phyloP scores from a whole-genome alignment of 345 rosid species.

The Salix koriyanagi region DNA sequence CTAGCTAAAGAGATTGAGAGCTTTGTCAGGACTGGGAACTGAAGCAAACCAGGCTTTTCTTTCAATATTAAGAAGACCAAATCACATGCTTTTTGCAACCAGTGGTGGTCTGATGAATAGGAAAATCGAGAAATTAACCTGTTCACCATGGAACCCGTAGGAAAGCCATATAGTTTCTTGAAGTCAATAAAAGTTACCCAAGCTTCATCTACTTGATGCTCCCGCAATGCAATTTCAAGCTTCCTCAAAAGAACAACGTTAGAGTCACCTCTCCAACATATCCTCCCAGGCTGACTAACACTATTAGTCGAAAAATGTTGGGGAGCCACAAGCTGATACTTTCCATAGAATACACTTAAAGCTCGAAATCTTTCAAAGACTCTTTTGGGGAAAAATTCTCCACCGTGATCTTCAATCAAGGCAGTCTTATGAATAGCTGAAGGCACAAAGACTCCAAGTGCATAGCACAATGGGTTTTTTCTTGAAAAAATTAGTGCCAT shows the following conservation, averaged over 20 bases:
- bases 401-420: neutral
- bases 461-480: neutral
- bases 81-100: slow-evolving; percentile 55
- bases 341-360: neutral
- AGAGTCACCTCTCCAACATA: slow-evolving; percentile 53
- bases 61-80: slow-evolving; percentile 39
- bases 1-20: slow-evolving; percentile 61
- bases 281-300: slow-evolving; percentile 17
- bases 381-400: neutral
- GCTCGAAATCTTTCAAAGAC: slow-evolving; percentile 2
- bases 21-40: slow-evolving; percentile 41
- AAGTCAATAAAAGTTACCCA: slow-evolving; percentile 63
- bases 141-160: slow-evolving; percentile 30
- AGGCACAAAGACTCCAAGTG: neutral
- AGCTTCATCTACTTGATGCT: slow-evolving; percentile 49
- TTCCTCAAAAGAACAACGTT: slow-evolving; percentile 44
- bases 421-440: slow-evolving; percentile 5
- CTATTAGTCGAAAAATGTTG: slow-evolving; percentile 5
- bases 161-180: slow-evolving; percentile 56
- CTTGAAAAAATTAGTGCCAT: slow-evolving; percentile 15
- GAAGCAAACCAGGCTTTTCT: slow-evolving; percentile 39
- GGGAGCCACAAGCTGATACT: neutral
- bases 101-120: slow-evolving; percentile 54
- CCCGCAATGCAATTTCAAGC: slow-evolving; percentile 53
- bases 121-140: slow-evolving; percentile 53